Evolutionary conservation across 129 eudicot species (phyloP).

Genomic region (Helianthus tuberosus): DNA sequence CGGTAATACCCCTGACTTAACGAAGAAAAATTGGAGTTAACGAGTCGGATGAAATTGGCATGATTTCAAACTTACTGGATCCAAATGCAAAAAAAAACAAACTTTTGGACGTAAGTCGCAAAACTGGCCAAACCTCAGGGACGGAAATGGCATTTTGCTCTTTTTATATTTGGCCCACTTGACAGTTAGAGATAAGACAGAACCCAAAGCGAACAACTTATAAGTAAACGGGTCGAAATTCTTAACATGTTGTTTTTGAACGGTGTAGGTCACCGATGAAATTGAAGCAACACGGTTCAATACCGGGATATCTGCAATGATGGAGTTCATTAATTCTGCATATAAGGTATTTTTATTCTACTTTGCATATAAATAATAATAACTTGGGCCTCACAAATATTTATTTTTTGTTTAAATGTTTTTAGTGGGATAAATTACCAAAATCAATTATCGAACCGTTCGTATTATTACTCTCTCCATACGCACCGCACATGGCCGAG

Average conservation of each 20-base stretch:
- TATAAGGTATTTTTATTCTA: slow-evolving; percentile 60
- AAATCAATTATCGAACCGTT: slow-evolving; percentile 63
- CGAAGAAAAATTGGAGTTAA: no score
- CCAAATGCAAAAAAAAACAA: no score
- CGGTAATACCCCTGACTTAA: no score
- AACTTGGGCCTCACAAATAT: not conserved
- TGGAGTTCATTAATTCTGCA: slow-evolving; percentile 95
- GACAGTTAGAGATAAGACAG: not conserved
- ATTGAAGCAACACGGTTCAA: slow-evolving; percentile 93
- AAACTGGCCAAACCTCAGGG: no score
- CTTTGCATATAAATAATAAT: not conserved
- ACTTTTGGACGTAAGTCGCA: no score
- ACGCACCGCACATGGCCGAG: slow-evolving; percentile 98
- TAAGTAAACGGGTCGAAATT: not conserved
- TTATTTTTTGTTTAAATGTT: not conserved
- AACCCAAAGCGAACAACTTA: not conserved
- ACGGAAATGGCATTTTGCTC: no score
- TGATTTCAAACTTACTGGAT: no score
- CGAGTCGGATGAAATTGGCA: no score
- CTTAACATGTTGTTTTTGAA: slow-evolving; percentile 16
- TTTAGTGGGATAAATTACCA: slow-evolving; percentile 95
- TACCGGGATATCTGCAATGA: slow-evolving; percentile 98
- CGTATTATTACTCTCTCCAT: slow-evolving; percentile 82
- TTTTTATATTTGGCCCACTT: not conserved
- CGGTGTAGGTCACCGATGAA: slow-evolving; percentile 78